These are phyloP conservation scores for Leccinum longicurvipes DNA, from an alignment of 768 basidiomycete species.

Conservation along the genomic window DNA sequence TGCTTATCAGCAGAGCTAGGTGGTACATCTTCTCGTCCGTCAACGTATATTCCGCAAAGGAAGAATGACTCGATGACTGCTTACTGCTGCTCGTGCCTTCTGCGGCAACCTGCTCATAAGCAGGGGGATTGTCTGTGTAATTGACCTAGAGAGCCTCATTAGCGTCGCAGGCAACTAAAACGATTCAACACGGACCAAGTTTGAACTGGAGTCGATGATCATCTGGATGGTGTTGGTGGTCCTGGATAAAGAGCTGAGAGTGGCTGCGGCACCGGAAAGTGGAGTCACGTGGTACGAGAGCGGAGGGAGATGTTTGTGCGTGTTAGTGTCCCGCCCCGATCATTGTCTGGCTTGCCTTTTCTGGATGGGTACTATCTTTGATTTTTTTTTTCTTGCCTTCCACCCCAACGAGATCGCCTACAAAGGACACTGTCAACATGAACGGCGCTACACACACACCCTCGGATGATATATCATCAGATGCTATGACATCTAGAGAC, in stretches of 20 bases:
- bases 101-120: constrained; percentile 42
- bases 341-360: constrained; percentile 9
- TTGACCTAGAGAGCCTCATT: constrained; percentile 10
- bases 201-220: constrained; percentile 23
- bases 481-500: constrained; percentile 81
- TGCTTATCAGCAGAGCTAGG: constrained; percentile 12
- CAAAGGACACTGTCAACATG: constrained; percentile 18
- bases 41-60: not conserved
- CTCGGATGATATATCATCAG: constrained; percentile 22
- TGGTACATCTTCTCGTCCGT: constrained; percentile 8
- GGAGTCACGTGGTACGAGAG: constrained; percentile 20
- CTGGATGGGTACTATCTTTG: not conserved
- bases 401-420: constrained; percentile 1
- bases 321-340: constrained; percentile 12
- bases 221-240: constrained; percentile 8
- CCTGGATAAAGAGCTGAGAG: constrained; percentile 3
- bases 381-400: constrained; percentile 1
- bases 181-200: constrained; percentile 21
- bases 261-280: constrained; percentile 8
- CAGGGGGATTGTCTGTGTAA: constrained; percentile 42
- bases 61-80: constrained; percentile 8
- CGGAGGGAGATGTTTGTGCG: constrained; percentile 8
- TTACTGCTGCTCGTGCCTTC: constrained; percentile 27
- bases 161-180: not conserved
- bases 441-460: constrained; percentile 30